Evolutionary conservation across 2,329 filamentous ascomycete genomes (phyloP).

Genomic region (Alternaria ventricosa): DNA sequence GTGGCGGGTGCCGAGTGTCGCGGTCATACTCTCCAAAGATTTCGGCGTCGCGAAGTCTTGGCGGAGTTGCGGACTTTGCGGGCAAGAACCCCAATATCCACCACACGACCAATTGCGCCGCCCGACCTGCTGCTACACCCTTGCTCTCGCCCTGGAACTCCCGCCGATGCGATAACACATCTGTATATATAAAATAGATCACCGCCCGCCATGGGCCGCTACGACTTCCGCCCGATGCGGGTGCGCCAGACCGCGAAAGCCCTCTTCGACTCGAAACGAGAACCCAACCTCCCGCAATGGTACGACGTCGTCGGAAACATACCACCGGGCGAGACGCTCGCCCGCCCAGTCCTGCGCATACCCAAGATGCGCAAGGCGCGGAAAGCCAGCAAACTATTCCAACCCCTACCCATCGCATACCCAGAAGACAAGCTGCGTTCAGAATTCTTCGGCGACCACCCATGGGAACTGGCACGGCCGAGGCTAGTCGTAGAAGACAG

Average conservation of each 20-base stretch:
- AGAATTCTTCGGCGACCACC: constrained; percentile 91
- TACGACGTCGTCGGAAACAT: constrained; percentile 62
- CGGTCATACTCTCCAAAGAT: constrained; percentile 8
- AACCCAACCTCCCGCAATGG: constrained; percentile 60
- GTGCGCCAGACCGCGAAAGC: constrained; percentile 61
- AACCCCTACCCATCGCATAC: constrained; percentile 78
- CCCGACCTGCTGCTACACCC: not conserved
- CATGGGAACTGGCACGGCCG: constrained; percentile 94
- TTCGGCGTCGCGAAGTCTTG: constrained; percentile 17
- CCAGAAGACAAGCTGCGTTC: constrained; percentile 81
- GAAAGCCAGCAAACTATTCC: constrained; percentile 78
- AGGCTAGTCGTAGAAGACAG: constrained; percentile 83
- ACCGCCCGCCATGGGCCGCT: constrained; percentile 56
- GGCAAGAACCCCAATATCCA: not conserved
- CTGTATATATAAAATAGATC: not conserved
- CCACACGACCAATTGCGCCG: constrained; percentile 13
- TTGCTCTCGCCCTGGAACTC: not conserved
- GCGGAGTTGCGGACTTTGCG: constrained; percentile 13
- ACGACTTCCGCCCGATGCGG: constrained; percentile 59
- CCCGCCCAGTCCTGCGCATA: constrained; percentile 61
- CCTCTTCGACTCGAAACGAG: constrained; percentile 55
- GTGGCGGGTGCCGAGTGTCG: constrained; percentile 7
- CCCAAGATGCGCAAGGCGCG: constrained; percentile 49
- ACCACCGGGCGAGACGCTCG: constrained; percentile 66
- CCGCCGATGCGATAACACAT: not conserved